Evolutionary conservation across 139 green algal genomes (phyloP), one percentile per base, ranked within the genome.

Genomic region (Chlorella sp.): DNA sequence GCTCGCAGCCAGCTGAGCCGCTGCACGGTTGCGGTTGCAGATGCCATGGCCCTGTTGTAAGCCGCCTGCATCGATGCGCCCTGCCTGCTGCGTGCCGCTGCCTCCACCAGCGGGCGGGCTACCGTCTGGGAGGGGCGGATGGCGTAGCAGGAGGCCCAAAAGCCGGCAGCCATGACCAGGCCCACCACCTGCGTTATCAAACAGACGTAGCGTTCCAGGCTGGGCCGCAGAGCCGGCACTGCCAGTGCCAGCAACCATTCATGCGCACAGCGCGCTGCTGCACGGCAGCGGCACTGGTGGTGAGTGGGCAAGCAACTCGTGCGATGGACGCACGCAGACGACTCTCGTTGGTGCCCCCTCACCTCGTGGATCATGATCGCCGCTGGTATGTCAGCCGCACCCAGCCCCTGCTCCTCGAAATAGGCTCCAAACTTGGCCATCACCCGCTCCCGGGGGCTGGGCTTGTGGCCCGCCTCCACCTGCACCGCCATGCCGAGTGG

Each of bases 11-110:
- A 91, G 30, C 44, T 48, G 56, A 85, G 94, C 24, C 68, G 46
- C 75, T 95, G 89, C n/a, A 95, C 94, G 41, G 93, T 93, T 28
- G 92, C 92, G 87, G 95, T 94, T 5, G 89, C 91, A 73, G 94
- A 86, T 6, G 82, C 89, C 82, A 92, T 90, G 32, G 87, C 79
- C 1, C 9, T 24, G 6, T 72, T 72, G 74, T 90, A 91, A 32
- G 51, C 62, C 51, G 85, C 51, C 46, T 83, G 58, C 48, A 80
- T 24, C 13, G 30, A 26, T 24, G 76, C 46, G 0, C 40, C 51
- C 14, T 54, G 43, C 40, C 73, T 36, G 77, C 34, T 69, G 24
- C 32, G 24, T 16, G 76, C 54, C 40, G 48, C 36, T 1, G 68
- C 56, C 5, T 32, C 7, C 41, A 69, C 73, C 11, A 85, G 48